phyloP scores from a whole-genome alignment of 768 basidiomycete genomes.

The Boletus sp. region DNA sequence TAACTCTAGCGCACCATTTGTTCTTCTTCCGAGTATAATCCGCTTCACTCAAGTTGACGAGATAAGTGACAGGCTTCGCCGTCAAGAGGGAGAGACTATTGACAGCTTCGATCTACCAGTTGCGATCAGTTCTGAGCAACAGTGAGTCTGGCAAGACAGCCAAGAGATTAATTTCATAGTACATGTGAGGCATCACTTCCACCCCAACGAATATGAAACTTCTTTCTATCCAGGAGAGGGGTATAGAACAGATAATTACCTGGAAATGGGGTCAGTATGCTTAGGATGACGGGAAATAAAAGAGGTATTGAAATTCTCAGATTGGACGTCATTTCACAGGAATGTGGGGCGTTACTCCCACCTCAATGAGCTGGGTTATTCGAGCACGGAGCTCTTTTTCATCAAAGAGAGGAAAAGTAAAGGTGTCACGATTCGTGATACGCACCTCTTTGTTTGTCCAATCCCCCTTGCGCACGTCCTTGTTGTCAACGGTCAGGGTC shows the following conservation, averaged over 20 bases:
- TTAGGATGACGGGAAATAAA: neutral
- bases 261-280: slow-evolving; percentile 12
- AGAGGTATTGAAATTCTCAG: slow-evolving; percentile 35
- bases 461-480: slow-evolving; percentile 89
- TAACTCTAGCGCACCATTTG: slow-evolving; percentile 66
- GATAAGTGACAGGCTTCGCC: slow-evolving; percentile 96
- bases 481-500: slow-evolving; percentile 72
- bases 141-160: neutral
- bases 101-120: slow-evolving; percentile 78
- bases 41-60: slow-evolving; percentile 93
- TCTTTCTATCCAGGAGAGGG: slow-evolving; percentile 53
- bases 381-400: slow-evolving; percentile 83
- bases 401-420: slow-evolving; percentile 35
- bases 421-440: slow-evolving; percentile 5
- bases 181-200: slow-evolving; percentile 75
- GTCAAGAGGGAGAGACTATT: slow-evolving; percentile 89
- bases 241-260: slow-evolving; percentile 19
- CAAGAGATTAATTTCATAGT: slow-evolving; percentile 15
- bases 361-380: slow-evolving; percentile 96
- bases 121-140: slow-evolving; percentile 11
- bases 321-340: slow-evolving; percentile 60
- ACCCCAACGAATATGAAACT: slow-evolving; percentile 72
- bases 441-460: slow-evolving; percentile 97
- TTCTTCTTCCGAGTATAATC: slow-evolving; percentile 98
- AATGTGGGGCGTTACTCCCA: slow-evolving; percentile 86